Conservation (phyloP, 805 yeast genomes). For the Candida hispaniensis region DNA sequence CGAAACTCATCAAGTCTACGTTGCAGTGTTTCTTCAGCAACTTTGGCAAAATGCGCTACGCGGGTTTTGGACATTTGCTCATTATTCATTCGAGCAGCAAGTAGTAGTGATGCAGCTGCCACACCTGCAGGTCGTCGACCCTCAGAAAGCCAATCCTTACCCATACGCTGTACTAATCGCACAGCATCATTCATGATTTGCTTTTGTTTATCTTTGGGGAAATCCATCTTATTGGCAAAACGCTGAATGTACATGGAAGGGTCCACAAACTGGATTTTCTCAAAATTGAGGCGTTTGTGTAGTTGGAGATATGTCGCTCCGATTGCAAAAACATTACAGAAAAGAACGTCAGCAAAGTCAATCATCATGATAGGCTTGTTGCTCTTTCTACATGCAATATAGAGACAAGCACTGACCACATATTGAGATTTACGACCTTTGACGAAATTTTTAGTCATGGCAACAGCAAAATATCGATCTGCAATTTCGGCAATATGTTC, state of each 20-base stretch:
- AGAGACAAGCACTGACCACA: slow-evolving; percentile 89
- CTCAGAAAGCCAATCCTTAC: slow-evolving; percentile 89
- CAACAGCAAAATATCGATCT: slow-evolving; percentile 77
- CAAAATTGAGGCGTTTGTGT: slow-evolving; percentile 75
- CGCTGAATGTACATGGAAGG: slow-evolving; percentile 91
- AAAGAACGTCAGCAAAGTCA: slow-evolving; percentile 84
- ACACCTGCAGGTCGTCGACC: slow-evolving; percentile 98
- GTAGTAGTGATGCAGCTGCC: slow-evolving; percentile 88
- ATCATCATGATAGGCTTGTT: slow-evolving; percentile 91
- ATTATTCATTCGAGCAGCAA: slow-evolving; percentile 96
- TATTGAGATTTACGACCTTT: slow-evolving; percentile 96
- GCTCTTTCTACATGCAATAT: slow-evolving; percentile 87
- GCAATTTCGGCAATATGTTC: slow-evolving; percentile 82
- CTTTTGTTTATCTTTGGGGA: slow-evolving; percentile 49
- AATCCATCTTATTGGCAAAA: slow-evolving; percentile 77
- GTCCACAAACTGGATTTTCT: slow-evolving; percentile 76
- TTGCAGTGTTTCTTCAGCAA: slow-evolving; percentile 89
- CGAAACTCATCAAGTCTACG: slow-evolving; percentile 81
- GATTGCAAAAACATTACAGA: slow-evolving; percentile 82
- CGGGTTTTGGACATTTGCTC: slow-evolving; percentile 85
- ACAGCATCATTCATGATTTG: slow-evolving; percentile 83
- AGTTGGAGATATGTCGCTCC: slow-evolving; percentile 93
- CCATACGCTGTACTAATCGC: slow-evolving; percentile 79
- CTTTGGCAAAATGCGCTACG: slow-evolving; percentile 88
- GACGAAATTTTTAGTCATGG: slow-evolving; percentile 78